Evolutionary conservation across 2,329 filamentous ascomycete species (phyloP), one percentile per base, ranked within the genome.

Genomic region (Bipolaris sorokiniana): DNA sequence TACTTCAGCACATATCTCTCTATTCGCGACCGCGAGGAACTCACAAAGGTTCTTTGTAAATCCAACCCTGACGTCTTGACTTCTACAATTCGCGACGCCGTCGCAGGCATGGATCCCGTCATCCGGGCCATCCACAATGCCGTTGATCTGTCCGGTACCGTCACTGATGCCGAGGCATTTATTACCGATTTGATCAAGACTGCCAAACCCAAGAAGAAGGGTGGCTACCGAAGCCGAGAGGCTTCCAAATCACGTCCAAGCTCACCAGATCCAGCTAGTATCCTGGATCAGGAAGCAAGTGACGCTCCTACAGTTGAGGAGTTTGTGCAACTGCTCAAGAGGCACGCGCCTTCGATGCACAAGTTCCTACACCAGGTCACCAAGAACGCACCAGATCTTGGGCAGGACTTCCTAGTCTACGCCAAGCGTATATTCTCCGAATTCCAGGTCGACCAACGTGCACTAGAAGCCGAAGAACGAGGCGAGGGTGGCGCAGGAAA

Each of bases 61-160:
- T 82, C 86, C 44, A 85, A 82, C 22, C 90, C 91, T 0, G 91
- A 94, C 65, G 81, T 89, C 9, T 81, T 92, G n/a, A 93, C 90
- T 0, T 82, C 86, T 7, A 82, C 86, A 1, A 78, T 93, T 46
- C 83, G 84, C 28, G 88, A 91, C 55, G 75, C 82, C 0, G 84
- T 92, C 5, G 79, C 82, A 0, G 87, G 88, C 1, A 91, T 90
- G 63, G 90, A 92, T 50, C 89, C 89, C 0, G 86, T 92, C 57
- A 91, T 95, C 54, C 83, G 90, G 20, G 79, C 82, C 3, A 80
- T 93, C 6, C 91, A 94, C 71, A 84, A 90, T 51, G 84, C 84
- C 2, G 83, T 92, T 22, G 88, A 93, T 67, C 81, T 94, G 5
- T 86, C 85, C 33, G 86, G 86, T 37, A 89, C 90, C 18, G 75